A percentile compares a stretch with the other conserved stretches of the same genome.
These are phyloP conservation scores for Naegleria fowleri DNA, from an alignment of 208 protist species.

Conservation along the genomic window DNA sequence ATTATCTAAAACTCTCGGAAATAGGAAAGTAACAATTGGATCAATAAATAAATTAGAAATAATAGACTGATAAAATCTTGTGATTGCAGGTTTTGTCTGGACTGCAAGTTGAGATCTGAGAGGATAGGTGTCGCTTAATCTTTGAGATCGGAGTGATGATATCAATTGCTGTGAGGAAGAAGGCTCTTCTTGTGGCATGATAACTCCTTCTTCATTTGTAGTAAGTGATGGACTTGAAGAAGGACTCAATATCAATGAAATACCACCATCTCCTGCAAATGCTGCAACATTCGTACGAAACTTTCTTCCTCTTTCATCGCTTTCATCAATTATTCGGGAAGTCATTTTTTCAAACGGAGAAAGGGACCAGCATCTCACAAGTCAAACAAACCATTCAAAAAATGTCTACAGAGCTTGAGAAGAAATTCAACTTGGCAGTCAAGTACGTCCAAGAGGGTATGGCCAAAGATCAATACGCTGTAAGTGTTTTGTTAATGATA, in stretches of 20 bases:
- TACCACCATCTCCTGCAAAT: too few relatives aligned
- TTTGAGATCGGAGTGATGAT: background rate
- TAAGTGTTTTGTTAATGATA: too few relatives aligned
- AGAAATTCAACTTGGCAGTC: background rate
- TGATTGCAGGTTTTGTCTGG: background rate
- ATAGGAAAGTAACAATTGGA: slow-evolving; percentile 1
- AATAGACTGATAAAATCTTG: background rate
- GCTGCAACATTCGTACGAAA: background rate
- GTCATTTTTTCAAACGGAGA: background rate
- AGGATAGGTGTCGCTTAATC: background rate
- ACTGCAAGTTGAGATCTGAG: background rate
- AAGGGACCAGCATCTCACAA: background rate
- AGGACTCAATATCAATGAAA: too few relatives aligned
- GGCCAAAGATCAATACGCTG: background rate
- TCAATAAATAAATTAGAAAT: slow-evolving; percentile 13
- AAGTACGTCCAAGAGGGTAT: background rate
- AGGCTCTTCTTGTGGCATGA: background rate
- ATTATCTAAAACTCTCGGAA: slow-evolving; percentile 8
- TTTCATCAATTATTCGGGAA: too few relatives aligned
- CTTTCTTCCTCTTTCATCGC: background rate
- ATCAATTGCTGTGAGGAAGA: background rate
- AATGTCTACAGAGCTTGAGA: background rate
- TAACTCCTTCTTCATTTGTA: too few relatives aligned
- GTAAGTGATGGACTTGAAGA: too few relatives aligned
- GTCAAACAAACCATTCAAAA: background rate